Base-by-base conservation (phyloP, 1,284 basidiomycete genomes). In the Ustilago trichophora region DNA sequence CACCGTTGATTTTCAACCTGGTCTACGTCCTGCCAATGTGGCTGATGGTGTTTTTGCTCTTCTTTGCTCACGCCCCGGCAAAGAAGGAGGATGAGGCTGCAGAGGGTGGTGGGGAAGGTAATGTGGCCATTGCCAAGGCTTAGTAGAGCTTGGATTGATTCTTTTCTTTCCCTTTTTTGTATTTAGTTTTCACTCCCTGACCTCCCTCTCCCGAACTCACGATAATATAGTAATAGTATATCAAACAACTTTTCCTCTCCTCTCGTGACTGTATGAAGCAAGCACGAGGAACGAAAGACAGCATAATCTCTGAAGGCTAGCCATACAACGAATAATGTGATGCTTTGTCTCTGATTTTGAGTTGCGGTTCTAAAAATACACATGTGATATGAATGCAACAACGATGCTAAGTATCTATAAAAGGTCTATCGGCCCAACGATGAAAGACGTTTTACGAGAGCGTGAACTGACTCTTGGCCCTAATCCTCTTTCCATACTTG, bases 21-120 rank as follows among this genome's bases (percentile, higher is more conserved):
- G 72, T 73, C 12, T 73, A 73, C 33, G 48, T 73, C 5, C 27
- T 73, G 16, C 72, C 72, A n/a, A 62, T 59, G 67, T 73, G 71
- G 71, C 29, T 73, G 22, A 67, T 66, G 67, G 57, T 71, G 3
- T 67, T 73, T 32, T 37, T 72, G 27, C 62, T 73, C 16, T 73
- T 73, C 67, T 73, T 73, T 36, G 64, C 66, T 2, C 71, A 73
- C 47, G 67, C 71, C 6, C 71, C 71, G 1, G 53, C 38, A 0
- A 45, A 40, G 29, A 59, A 63, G 49, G 46, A 54, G 24, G 38
- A 50, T 0, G n/a, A n/a, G n/a, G 55, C 6, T 8, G 40, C 25
- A 25, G 49, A 18, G n/a, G 40, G 13, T 19, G 41, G 4, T 15
- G 55, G 31, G 2, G 47, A 24, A 5, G 48, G 31, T 5, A 38